Base-by-base conservation (phyloP, 2,329 filamentous ascomycete species). In the Neofusicoccum parvum region DNA sequence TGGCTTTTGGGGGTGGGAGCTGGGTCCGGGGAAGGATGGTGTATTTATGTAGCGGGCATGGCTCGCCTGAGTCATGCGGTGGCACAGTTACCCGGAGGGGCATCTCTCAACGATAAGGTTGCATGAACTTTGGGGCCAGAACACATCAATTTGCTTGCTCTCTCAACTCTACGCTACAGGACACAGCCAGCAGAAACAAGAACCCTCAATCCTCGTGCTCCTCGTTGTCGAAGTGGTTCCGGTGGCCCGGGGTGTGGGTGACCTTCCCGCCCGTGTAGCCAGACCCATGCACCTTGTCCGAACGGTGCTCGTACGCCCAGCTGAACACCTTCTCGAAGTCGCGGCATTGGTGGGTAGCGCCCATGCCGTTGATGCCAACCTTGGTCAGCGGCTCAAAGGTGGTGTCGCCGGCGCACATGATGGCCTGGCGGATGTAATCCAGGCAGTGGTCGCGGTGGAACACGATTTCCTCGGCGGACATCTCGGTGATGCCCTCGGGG, bases 381-480 rank as follows among this genome's bases (percentile, higher is more conserved):
- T 12, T 15, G 3, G 45, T 53, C 5, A 58, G 41, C 3, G 56
- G 53, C 63, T 67, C 66, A 11, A 67, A 50, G 17, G 64, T 67
- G 3, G 54, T 45, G 43, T 67, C 66, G 20, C 62, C 66, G 15
- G 45, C 36, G 46, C 66, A 67, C 62, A 67, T 62, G 36, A 67
- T 56, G 45, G 37, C 45, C 50, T 67, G 66, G 12, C 66, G 37
- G 17, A 67, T 32, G 56, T 67, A 67, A 34, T 67, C 66, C 37
- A 67, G 54, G 66, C 66, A 67, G n/a, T 67, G 66, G 43, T 60
- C 56, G 56, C 56, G 56, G 43, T 60, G 56, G 23, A 60, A 46
- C 2, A 46, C 56, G 15, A 48, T 10, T 6, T 60, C 56, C 39
- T 60, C 41, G 32, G 41, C 5, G 2, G 27, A 12, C 23, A 46